A percentile compares a stretch with the other conserved stretches of the same genome.
Evolutionary conservation across 768 basidiomycete species (phyloP).

Genomic region (Lactarius pseudohatsudake): DNA sequence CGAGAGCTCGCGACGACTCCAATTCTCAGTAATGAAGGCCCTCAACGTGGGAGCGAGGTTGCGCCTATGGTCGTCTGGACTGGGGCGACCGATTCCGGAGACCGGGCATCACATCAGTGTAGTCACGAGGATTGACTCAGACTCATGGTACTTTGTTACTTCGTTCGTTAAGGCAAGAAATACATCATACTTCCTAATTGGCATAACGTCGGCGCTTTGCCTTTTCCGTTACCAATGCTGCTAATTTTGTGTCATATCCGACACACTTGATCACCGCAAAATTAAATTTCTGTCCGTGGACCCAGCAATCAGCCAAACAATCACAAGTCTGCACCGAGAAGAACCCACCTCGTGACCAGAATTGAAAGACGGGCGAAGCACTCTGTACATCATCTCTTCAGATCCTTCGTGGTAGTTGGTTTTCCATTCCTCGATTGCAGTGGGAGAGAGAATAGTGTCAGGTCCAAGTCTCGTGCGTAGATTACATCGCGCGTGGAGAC

Average conservation of each 20-base stretch:
- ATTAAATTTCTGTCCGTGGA: not conserved
- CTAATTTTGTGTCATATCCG: not conserved
- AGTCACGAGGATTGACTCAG: no score
- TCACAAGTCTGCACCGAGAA: not conserved
- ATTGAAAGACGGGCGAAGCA: not conserved
- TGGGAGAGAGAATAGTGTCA: not conserved
- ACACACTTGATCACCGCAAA: conserved; percentile 6
- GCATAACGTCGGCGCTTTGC: no score
- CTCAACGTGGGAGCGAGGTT: no score
- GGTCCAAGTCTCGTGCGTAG: not conserved
- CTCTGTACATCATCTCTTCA: accelerated
- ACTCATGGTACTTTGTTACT: no score
- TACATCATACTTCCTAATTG: no score
- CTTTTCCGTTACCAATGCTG: no score
- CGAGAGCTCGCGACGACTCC: no score
- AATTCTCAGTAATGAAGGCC: no score
- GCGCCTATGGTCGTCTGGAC: no score
- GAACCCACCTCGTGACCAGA: conserved; percentile 10
- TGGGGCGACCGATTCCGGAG: no score
- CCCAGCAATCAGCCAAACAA: not conserved
- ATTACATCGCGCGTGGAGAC: not conserved
- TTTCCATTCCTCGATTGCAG: not conserved
- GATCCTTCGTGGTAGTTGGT: no score
- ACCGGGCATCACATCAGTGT: no score
- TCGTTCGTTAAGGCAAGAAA: not conserved